These are phyloP conservation scores for Corinectria fuckeliana DNA, from an alignment of 2,329 filamentous ascomycete genomes.

Conservation along the genomic window DNA sequence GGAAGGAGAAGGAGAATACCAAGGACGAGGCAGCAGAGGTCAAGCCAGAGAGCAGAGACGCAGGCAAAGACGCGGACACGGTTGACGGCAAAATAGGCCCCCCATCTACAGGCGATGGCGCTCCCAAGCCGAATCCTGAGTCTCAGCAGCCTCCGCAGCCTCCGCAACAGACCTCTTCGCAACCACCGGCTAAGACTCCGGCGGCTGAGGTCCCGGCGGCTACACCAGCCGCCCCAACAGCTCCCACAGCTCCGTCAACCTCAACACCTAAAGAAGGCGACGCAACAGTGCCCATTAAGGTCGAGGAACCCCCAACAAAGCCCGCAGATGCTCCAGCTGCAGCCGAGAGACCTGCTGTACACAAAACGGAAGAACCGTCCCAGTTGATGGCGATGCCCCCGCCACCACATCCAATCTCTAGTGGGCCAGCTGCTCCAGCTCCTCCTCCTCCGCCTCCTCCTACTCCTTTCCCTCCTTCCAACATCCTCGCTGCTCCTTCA, in stretches of 20 bases:
- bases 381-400: conserved; percentile 30
- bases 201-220: background rate
- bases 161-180: conserved; percentile 11
- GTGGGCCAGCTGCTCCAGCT: conserved; percentile 31
- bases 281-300: conserved; percentile 5
- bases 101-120: background rate
- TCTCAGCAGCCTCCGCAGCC: conserved; percentile 6
- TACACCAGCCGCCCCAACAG: background rate
- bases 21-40: conserved; percentile 13
- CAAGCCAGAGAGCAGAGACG: conserved; percentile 26
- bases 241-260: no score
- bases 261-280: conserved; percentile 5
- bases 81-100: background rate
- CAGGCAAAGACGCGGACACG: conserved; percentile 7
- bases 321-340: conserved; percentile 4
- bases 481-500: conserved; percentile 17
- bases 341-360: background rate
- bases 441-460: conserved; percentile 20
- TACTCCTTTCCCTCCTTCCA: conserved; percentile 17
- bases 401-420: conserved; percentile 20
- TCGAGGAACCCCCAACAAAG: conserved; percentile 7
- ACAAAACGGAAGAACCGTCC: conserved; percentile 21
- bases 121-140: conserved; percentile 16
- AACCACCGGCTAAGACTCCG: background rate
- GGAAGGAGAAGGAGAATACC: conserved; percentile 25